These are phyloP conservation scores for Lichina pygmaea DNA, from an alignment of 495 filamentous ascomycete genomes.

Conservation along the genomic window DNA sequence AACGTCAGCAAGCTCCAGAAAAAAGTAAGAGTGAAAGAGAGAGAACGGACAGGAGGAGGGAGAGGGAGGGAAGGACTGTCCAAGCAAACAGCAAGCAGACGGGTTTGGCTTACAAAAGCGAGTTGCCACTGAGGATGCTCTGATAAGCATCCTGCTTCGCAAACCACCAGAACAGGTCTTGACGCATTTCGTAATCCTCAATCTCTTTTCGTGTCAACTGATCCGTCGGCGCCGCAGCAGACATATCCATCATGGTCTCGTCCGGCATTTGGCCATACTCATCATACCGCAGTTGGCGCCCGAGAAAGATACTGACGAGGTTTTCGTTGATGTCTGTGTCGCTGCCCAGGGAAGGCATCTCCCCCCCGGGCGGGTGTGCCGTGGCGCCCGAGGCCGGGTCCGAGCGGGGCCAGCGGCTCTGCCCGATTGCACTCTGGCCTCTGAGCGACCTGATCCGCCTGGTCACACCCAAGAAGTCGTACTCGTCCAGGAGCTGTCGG, in stretches of 20 bases:
- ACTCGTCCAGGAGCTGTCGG: conserved; percentile 55
- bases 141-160: conserved; percentile 81
- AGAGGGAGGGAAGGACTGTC: neutral
- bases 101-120: conserved; percentile 39
- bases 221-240: conserved; percentile 5
- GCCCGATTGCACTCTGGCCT: neutral
- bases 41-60: neutral
- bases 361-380: neutral
- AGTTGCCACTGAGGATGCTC: conserved; percentile 65
- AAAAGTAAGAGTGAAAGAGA: neutral
- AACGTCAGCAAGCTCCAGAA: neutral
- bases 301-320: conserved; percentile 18
- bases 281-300: conserved; percentile 19
- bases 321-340: conserved; percentile 4
- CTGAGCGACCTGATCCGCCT: conserved; percentile 16
- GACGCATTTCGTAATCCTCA: conserved; percentile 50
- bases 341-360: neutral
- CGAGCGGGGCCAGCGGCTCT: neutral
- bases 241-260: conserved; percentile 2
- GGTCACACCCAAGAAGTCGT: conserved; percentile 48
- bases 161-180: conserved; percentile 94
- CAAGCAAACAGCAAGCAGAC: neutral
- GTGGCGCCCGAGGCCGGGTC: neutral
- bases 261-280: conserved; percentile 17
- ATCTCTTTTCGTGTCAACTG: conserved; percentile 40